Base-by-base conservation (phyloP, 768 basidiomycete species). In the Tulasnella sp. region DNA sequence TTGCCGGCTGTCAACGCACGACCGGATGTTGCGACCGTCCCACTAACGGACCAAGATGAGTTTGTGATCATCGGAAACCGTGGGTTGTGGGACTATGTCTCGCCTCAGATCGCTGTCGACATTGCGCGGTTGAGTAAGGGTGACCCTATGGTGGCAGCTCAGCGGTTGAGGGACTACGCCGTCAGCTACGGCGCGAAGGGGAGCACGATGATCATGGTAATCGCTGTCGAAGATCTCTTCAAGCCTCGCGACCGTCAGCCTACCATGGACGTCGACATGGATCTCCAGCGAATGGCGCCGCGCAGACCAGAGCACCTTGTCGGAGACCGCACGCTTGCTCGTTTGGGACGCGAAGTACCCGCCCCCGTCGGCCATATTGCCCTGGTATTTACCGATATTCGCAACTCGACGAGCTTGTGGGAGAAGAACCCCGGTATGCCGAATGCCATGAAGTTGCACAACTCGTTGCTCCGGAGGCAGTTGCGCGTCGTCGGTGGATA, bases 181-280 rank as follows among this genome's bases (percentile, higher is more conserved):
- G 88, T 99, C 66, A 90, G 89, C 63, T 97, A 97, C 69, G 96
- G 96, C 1, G 89, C 92, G 15, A 82, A 86, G 54, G 89, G 88
- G 12, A 87, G 83, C 60, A 86, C 84, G 46, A 97, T 98, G 92
- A 92, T 98, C 71, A 98, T 98, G 94, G 91, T 97, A 34, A 80
- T 98, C 63, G 79, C 79, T 49, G 74, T 96, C 19, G 79, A 78
- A 7, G 90, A 88, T 65, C 72, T 93, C 31, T 87, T 92, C 72
- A 71, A 71, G 40, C 62, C 51, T 46, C 69, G 78, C 27, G 69
- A 72, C 0, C 73, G 75, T 36, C 77, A 77, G 41, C 72, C 60
- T 34, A 62, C 50, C 40, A 32, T 62, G 39, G 65, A 66, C 29
- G 63, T 49, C 70, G 59, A 73, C n/a, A 63, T 73, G 37, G 77